Evolutionary conservation across 2,329 filamentous ascomycete species (phyloP).

Genomic region (Colletotrichum camelliae): DNA sequence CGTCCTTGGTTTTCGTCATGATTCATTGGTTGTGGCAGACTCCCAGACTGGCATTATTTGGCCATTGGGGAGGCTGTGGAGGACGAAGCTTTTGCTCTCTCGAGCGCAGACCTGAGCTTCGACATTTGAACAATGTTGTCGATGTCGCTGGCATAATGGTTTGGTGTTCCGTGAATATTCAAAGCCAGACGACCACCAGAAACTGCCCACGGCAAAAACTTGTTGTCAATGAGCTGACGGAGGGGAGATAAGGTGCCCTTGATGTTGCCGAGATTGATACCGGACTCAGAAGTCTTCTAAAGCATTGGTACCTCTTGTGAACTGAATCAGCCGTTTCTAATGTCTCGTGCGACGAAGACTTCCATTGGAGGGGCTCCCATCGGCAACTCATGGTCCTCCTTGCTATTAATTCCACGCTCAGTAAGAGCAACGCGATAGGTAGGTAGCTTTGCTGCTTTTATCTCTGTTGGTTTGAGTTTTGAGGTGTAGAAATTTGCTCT

Average conservation of each 20-base stretch:
- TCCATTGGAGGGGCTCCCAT: neutral
- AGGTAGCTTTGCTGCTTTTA: neutral
- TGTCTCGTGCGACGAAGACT: fast-evolving
- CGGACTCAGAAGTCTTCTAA: neutral
- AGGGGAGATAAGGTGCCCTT: neutral
- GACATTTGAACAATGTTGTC: neutral
- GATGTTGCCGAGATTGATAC: neutral
- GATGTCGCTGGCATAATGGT: neutral
- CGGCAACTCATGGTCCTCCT: fast-evolving
- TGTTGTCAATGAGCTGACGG: neutral
- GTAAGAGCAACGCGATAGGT: fast-evolving
- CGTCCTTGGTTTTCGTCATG: neutral
- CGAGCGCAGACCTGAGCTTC: neutral
- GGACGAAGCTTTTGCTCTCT: neutral
- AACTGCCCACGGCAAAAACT: neutral
- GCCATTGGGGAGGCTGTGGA: neutral
- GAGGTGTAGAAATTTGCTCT: neutral
- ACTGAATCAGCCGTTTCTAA: neutral
- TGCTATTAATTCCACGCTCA: fast-evolving
- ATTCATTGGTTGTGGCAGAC: fast-evolving
- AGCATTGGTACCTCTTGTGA: neutral
- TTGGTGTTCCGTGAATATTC: neutral
- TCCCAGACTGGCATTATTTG: neutral
- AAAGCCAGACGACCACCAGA: neutral
- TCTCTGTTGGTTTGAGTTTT: neutral